Evolutionary conservation across 2,329 filamentous ascomycete genomes (phyloP).

Genomic region (Xylariomycetidae sp.): DNA sequence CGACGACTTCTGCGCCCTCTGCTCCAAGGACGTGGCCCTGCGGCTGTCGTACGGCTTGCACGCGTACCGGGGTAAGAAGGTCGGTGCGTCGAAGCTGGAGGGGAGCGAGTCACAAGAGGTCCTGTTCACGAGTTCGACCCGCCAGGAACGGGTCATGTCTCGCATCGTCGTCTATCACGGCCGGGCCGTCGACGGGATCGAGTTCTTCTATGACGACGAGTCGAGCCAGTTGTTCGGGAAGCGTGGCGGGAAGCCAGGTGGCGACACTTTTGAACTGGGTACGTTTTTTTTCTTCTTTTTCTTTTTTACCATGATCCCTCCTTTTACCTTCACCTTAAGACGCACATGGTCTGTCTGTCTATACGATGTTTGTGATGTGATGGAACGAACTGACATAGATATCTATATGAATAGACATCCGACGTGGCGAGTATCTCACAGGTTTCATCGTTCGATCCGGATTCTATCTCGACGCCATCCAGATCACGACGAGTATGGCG

Average conservation of each 20-base stretch:
- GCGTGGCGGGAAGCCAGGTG: conserved; percentile 63
- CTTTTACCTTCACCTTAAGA: neutral
- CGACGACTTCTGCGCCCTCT: conserved; percentile 68
- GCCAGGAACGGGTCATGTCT: conserved; percentile 68
- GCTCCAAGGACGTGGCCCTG: conserved; percentile 66
- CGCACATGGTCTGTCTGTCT: too few relatives aligned
- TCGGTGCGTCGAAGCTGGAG: conserved; percentile 69
- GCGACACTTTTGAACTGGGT: conserved; percentile 75
- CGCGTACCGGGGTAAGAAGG: conserved; percentile 70
- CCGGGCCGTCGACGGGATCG: conserved; percentile 73
- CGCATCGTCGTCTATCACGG: conserved; percentile 75
- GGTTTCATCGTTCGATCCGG: conserved; percentile 82
- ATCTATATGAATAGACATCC: conserved; percentile 55
- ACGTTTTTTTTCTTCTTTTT: conserved; percentile 27
- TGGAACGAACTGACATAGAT: conserved; percentile 3
- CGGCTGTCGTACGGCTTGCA: conserved; percentile 67
- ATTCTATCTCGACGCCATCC: conserved; percentile 80
- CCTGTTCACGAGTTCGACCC: conserved; percentile 65
- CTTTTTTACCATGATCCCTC: too few relatives aligned
- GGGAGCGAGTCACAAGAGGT: conserved; percentile 67
- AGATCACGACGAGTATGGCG: conserved; percentile 85
- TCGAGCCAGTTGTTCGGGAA: conserved; percentile 85
- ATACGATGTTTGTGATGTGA: too few relatives aligned
- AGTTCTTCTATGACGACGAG: conserved; percentile 88
- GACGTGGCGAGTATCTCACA: conserved; percentile 78